A percentile compares a stretch with the other conserved stretches of the same genome.
Evolutionary conservation across 2,329 filamentous ascomycete species (phyloP).

Genomic region (Fusarium lyarnte): DNA sequence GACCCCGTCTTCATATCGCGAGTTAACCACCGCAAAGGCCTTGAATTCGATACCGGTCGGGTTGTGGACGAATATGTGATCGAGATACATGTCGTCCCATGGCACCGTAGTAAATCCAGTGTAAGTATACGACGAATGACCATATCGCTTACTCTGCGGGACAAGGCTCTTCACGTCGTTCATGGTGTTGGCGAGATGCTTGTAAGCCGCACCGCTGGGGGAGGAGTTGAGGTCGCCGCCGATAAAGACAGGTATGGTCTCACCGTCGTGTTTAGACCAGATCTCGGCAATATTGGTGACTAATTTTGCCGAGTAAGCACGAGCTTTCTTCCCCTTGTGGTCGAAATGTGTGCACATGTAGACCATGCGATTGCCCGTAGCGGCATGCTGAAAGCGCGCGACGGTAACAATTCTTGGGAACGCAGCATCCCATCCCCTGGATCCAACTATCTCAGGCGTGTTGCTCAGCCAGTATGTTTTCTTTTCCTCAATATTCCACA

Average conservation of each 20-base stretch:
- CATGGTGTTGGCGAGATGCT: conserved; percentile 39
- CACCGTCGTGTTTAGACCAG: conserved; percentile 35
- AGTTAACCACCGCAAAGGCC: conserved; percentile 41
- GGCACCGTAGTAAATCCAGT: conserved; percentile 42
- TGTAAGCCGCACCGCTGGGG: conserved; percentile 43
- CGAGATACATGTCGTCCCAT: conserved; percentile 39
- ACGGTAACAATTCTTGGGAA: conserved; percentile 59
- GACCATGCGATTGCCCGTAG: conserved; percentile 52
- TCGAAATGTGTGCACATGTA: conserved; percentile 65
- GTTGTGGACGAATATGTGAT: conserved; percentile 47
- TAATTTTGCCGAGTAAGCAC: conserved; percentile 53
- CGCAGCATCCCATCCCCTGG: conserved; percentile 65
- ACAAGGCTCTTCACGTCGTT: conserved; percentile 41
- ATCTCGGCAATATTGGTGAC: conserved; percentile 47
- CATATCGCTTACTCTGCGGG: conserved; percentile 33
- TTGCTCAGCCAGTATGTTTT: conserved; percentile 70
- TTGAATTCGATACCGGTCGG: conserved; percentile 36
- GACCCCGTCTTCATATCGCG: conserved; percentile 40
- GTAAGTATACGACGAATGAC: conserved; percentile 42
- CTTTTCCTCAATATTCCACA: conserved; percentile 62
- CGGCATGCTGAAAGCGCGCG: conserved; percentile 54
- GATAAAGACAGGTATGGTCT: conserved; percentile 44
- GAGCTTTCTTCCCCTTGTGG: conserved; percentile 53
- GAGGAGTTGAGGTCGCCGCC: conserved; percentile 47
- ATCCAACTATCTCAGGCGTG: conserved; percentile 64